A percentile compares a stretch with the other conserved stretches of the same genome.
phyloP scores from a whole-genome alignment of 2,329 filamentous ascomycete species.

The Hypoxylon sp. region DNA sequence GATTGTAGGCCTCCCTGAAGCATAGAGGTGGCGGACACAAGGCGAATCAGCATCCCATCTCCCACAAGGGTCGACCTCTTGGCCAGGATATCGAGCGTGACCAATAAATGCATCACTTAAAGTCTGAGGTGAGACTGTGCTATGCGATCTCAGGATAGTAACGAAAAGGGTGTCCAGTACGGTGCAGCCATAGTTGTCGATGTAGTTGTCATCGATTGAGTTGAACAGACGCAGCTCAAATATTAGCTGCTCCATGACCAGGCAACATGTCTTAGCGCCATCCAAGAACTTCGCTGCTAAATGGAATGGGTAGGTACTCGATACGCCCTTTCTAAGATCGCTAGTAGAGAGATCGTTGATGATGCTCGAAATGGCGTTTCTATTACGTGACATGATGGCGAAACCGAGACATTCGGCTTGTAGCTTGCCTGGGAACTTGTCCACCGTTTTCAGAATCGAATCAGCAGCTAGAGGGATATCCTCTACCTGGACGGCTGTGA shows the following conservation, averaged over 20 bases:
- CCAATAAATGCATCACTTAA: slow-evolving; percentile 50
- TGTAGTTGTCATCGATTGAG: slow-evolving; percentile 33
- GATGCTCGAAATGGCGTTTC: background rate
- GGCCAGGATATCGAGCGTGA: slow-evolving; percentile 52
- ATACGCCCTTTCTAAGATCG: too few species aligned
- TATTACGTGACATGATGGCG: slow-evolving; percentile 46
- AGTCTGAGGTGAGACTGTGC: slow-evolving; percentile 45
- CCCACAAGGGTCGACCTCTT: slow-evolving; percentile 59
- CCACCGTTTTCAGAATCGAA: slow-evolving; percentile 22
- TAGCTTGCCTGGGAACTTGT: slow-evolving; percentile 13
- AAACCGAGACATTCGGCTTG: slow-evolving; percentile 37
- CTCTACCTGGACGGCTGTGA: slow-evolving; percentile 7
- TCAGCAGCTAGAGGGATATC: slow-evolving; percentile 34
- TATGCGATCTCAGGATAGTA: slow-evolving; percentile 55
- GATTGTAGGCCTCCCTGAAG: slow-evolving; percentile 46
- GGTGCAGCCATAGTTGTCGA: slow-evolving; percentile 54
- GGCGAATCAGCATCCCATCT: slow-evolving; percentile 58
- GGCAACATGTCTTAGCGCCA: slow-evolving; percentile 54
- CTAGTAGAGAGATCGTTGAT: too few species aligned
- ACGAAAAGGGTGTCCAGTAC: slow-evolving; percentile 57
- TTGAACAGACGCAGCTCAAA: background rate
- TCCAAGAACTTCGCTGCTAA: slow-evolving; percentile 55
- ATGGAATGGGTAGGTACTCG: slow-evolving; percentile 52
- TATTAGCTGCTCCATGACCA: slow-evolving; percentile 32
- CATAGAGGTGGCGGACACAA: slow-evolving; percentile 51